Evolutionary conservation across 768 basidiomycete species (phyloP), one percentile per base, ranked within the genome.

Genomic region (Tephrocybe sp.): DNA sequence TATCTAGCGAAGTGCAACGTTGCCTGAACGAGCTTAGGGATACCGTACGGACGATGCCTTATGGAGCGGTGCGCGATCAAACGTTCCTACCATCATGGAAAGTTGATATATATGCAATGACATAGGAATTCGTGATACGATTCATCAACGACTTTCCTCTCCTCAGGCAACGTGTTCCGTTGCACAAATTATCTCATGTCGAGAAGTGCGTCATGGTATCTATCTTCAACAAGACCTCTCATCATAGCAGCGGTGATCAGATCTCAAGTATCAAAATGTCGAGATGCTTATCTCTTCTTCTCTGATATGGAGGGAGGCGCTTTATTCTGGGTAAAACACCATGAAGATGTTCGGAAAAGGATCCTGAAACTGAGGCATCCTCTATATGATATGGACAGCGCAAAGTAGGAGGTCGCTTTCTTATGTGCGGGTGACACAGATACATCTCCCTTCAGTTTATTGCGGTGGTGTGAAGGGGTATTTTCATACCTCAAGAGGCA

Each of bases 391-490:
- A 57, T 54, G 56, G 28, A 26, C 15, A 43, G 28, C 15, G 21
- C 5, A 47, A 42, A 48, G 45, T 51, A 12, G 28, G 55, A n/a
- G 14, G 11, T 5, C 24, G 12, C 34, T 28, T 20, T 21, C 12
- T 39, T 20, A 5, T 26, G 33, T 11, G 21, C 21, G 30, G 21
- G n/a, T 2, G 10, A 23, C 17, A 9, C 14, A 20, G 18, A 24
- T 6, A 38, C 24, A 28, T 32, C 6, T 4, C 4, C 21, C 32
- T 1, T 32, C 26, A 57, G 56, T 21, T 28, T 57, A 34, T 23
- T 12, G 14, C 44, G 9, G 12, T 57, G 56, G 56, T 57, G 56
- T 23, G 34, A 53, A 25, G 44, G 47, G 6, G 56, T 57, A 2
- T 53, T 53, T 11, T 21, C 12, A 9, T 44, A 34, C 14, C 21